A percentile compares a stretch with the other conserved stretches of the same genome.
Conservation (phyloP, 176 grass and related monocot species). For the Melocanna baccifera region DNA sequence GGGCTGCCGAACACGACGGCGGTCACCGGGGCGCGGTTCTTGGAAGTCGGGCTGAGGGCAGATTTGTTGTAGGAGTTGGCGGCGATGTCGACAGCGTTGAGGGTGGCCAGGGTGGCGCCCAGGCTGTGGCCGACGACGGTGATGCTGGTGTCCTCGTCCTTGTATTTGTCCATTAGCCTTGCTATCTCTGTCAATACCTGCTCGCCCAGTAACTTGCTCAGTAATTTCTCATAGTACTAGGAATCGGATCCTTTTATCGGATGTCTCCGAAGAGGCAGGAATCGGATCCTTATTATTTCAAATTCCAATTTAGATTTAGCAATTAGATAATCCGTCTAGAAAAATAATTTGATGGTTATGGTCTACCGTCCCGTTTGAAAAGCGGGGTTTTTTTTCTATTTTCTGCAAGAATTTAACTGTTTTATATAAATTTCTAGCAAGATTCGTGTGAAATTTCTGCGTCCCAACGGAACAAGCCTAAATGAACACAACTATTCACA, state of each 20-base stretch:
- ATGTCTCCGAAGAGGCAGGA: too few species aligned
- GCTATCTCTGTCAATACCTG: slow-evolving; percentile 72
- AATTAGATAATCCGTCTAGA: neutral
- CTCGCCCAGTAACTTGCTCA: neutral
- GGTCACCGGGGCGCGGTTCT: slow-evolving; percentile 29
- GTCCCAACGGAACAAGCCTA: neutral
- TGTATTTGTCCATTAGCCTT: slow-evolving; percentile 60
- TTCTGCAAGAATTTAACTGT: too few species aligned
- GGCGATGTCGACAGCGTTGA: slow-evolving; percentile 66
- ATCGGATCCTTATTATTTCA: neutral
- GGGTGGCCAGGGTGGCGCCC: slow-evolving; percentile 73
- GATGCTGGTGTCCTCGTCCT: slow-evolving; percentile 83
- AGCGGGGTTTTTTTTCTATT: too few species aligned
- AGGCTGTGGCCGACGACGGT: slow-evolving; percentile 82
- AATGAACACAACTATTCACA: neutral
- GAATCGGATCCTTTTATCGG: neutral
- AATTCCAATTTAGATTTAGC: neutral
- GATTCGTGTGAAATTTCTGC: too few species aligned
- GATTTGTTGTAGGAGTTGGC: slow-evolving; percentile 51
- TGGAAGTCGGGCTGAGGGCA: neutral
- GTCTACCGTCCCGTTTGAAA: neutral
- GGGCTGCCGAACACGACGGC: slow-evolving; percentile 76
- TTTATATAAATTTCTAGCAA: too few species aligned
- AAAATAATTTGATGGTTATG: neutral
- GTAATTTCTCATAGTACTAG: neutral